phyloP scores from a whole-genome alignment of 305 asterid genomes.

The Solanum chacoense region DNA sequence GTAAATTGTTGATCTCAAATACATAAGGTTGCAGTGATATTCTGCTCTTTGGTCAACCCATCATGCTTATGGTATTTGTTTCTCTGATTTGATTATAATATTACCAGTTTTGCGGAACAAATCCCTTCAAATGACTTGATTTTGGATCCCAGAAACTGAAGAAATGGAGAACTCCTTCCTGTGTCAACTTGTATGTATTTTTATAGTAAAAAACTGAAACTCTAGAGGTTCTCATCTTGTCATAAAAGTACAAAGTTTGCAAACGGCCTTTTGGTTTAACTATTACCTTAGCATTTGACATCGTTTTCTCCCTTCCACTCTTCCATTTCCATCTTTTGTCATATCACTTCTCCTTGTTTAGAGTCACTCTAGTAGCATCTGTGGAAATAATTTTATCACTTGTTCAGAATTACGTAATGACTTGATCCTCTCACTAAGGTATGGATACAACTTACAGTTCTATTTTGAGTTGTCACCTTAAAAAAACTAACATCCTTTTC shows the following conservation, averaged over 20 bases:
- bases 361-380: not conserved
- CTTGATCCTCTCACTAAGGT: not conserved
- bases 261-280: not conserved
- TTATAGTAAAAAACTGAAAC: not conserved
- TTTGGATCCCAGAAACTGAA: not conserved
- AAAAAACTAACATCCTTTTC: not conserved
- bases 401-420: not conserved
- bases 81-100: not conserved
- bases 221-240: not conserved
- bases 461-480: not conserved
- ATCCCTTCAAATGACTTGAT: not conserved
- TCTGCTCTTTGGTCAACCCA: not conserved
- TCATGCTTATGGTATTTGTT: not conserved
- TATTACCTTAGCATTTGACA: not conserved
- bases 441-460: not conserved
- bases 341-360: not conserved
- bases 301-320: not conserved
- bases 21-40: not conserved
- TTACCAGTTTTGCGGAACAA: not conserved
- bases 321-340: not conserved
- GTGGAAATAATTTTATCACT: not conserved
- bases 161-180: not conserved
- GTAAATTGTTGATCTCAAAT: conserved; percentile 15
- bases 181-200: not conserved
- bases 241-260: not conserved